Base-by-base conservation (phyloP, 164 flowering plant species). In the Platanus orientalis region DNA sequence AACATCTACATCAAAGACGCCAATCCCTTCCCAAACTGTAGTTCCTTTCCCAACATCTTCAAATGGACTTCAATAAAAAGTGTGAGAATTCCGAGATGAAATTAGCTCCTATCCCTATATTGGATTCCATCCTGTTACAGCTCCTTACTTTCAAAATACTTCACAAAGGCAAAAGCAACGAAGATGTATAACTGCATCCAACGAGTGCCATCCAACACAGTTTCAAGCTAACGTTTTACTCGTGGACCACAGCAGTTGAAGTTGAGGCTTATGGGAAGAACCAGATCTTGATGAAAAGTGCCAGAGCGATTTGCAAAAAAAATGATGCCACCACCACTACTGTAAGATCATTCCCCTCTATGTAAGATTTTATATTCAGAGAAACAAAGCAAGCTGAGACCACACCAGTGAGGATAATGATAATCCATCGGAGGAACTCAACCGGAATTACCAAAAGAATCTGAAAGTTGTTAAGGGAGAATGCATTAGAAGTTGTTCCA, bases 311-410 rank as follows among this genome's bases (percentile, higher is more conserved):
- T 72, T 92, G 99, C 81, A 92, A 77, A 54, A 68, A 67, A 67
- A 88, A 85, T 44, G 99, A 75, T 44, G 96, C 83, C 40, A 84
- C 69, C 36, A 78, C 63, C 66, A 87, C 75, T 54, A 88, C 25
- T 23, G 68, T 62, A n/a, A 83, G 71, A 68, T 95, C 87, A 64
- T 25, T 76, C 23, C 82, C 84, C 56, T 75, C 78, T 4, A 77
- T 36, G 57, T 64, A 83, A 29, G 94, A 71, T 67, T 71, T 81
- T 25, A 95, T 76, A 66, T 92, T 95, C 62, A 78, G 63, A 57
- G 87, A 78, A 42, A 95, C 89, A 81, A 95, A 95, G 78, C 80
- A 77, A 30, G 96, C 82, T 26, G 99, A 95, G 27, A 80, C 85
- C 7, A 64, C 75, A 60, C 92, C 96, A 48, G 83, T 66, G 12